Conservation (phyloP, 1,284 basidiomycete genomes). For the Cystobasidium slooffiae region DNA sequence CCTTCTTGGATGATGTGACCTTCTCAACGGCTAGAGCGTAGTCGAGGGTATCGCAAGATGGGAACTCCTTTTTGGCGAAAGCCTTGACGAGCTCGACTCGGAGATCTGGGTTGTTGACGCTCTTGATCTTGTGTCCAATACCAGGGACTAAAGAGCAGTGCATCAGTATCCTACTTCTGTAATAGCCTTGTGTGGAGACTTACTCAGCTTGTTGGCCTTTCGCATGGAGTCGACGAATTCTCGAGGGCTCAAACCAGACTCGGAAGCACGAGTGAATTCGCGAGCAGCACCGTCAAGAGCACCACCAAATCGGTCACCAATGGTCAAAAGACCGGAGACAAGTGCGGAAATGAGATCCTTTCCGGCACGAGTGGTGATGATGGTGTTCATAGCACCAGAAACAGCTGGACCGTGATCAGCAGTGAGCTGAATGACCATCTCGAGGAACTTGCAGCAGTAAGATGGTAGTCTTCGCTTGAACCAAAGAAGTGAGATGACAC, state of each 20-base stretch:
- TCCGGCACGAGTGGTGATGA: constrained; percentile 96
- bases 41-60: constrained; percentile 77
- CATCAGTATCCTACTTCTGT: constrained; percentile 6
- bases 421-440: constrained; percentile 99
- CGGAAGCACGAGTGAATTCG: constrained; percentile 91
- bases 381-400: constrained; percentile 96
- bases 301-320: constrained; percentile 97
- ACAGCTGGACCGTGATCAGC: constrained; percentile 78
- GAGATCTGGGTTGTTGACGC: constrained; percentile 84
- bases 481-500: constrained; percentile 95
- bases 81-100: constrained; percentile 98
- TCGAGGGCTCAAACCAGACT: constrained; percentile 88
- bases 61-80: constrained; percentile 95
- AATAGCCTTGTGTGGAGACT: constrained; percentile 54
- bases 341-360: constrained; percentile 98
- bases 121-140: constrained; percentile 99
- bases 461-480: constrained; percentile 87
- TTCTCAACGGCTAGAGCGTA: constrained; percentile 98
- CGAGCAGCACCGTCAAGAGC: constrained; percentile 96
- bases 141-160: constrained; percentile 70
- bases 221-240: constrained; percentile 97
- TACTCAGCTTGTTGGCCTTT: constrained; percentile 93
- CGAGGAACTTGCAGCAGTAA: constrained; percentile 93
- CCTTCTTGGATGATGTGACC: constrained; percentile 97
- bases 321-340: constrained; percentile 93